Base-by-base conservation (phyloP, 2,329 filamentous ascomycete species). In the Passalora sequoiae region DNA sequence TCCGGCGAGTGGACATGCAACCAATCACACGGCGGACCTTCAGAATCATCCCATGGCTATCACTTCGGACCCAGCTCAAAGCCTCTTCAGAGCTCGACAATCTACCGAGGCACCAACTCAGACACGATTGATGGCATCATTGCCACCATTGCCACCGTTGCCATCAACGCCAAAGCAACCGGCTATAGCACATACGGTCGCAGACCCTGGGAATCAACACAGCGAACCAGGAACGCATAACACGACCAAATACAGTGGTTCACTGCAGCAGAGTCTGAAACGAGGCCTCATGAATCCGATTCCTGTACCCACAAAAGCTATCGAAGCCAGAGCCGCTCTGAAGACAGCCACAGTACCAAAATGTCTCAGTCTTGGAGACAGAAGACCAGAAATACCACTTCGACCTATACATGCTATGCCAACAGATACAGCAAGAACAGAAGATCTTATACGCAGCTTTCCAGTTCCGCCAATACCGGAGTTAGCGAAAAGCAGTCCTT, bases 1-100 rank as follows among this genome's bases (percentile, higher is more conserved):
- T 27, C 60, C 61, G 12, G 47, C 49, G 12, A 64, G 61, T 41
- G 61, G 59, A 13, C 59, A 64, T 40, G 40, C 33, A 3, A 57
- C 56, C 6, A 24, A 6, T 13, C n/a, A 49, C 20, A 57, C 55
- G 24, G 52, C 36, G 6, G 38, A 46, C 4, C 29, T 58, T 16
- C 40, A 44, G 1, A 38, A 47, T 4, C 60, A 63, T 47, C 60
- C 60, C 2, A 57, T 62, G 31, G 31, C 40, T 13, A 43, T 31
- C 36, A 49, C 44, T 13, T 28, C 49, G 9, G 8, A 35, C 4
- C n/a, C n/a, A n/a, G n/a, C n/a, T n/a, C n/a, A n/a, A n/a, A n/a
- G n/a, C n/a, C n/a, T n/a, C n/a, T n/a, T n/a, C n/a, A n/a, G n/a
- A n/a, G n/a, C n/a, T n/a, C n/a, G n/a, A n/a, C n/a, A n/a, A n/a